Percentiles rank a stretch among this genome's conserved stretches.
Evolutionary conservation across 176 grass and related monocot genomes (phyloP).

Genomic region (Pharus latifolius): DNA sequence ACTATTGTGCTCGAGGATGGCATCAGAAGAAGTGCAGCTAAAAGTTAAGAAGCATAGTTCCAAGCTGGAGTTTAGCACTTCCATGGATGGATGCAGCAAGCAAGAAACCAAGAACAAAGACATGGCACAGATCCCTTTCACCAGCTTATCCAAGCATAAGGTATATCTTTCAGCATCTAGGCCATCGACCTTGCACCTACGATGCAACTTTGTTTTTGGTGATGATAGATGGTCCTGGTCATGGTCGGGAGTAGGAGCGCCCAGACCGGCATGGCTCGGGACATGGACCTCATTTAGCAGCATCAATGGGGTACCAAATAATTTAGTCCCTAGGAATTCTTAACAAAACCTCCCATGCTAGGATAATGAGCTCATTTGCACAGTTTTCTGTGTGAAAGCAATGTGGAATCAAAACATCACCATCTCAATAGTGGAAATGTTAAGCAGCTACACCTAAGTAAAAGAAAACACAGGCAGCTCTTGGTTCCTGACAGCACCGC

Average conservation of each 20-base stretch:
- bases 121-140: constrained; percentile 34
- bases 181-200: constrained; percentile 2
- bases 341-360: not conserved
- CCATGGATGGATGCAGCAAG: constrained; percentile 9
- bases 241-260: constrained; percentile 22
- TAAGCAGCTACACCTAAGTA: not conserved
- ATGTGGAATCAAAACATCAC: constrained; percentile 36
- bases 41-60: constrained; percentile 20
- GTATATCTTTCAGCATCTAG: constrained; percentile 21
- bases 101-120: constrained; percentile 18
- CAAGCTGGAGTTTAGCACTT: not conserved
- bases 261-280: constrained; percentile 11
- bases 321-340: constrained; percentile 24
- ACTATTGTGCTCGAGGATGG: constrained; percentile 19
- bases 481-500: not conserved
- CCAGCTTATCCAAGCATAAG: constrained; percentile 15
- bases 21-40: constrained; percentile 27
- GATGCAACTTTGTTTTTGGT: constrained; percentile 22
- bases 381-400: constrained; percentile 32
- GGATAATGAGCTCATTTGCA: constrained; percentile 21
- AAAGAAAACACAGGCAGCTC: not conserved
- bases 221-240: constrained; percentile 24
- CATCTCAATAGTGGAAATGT: constrained; percentile 18
- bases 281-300: constrained; percentile 35
- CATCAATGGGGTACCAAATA: constrained; percentile 21